A percentile compares a stretch with the other conserved stretches of the same genome.
Evolutionary conservation across 129 eudicot species (phyloP).

Genomic region (Helichrysum umbraculigerum): DNA sequence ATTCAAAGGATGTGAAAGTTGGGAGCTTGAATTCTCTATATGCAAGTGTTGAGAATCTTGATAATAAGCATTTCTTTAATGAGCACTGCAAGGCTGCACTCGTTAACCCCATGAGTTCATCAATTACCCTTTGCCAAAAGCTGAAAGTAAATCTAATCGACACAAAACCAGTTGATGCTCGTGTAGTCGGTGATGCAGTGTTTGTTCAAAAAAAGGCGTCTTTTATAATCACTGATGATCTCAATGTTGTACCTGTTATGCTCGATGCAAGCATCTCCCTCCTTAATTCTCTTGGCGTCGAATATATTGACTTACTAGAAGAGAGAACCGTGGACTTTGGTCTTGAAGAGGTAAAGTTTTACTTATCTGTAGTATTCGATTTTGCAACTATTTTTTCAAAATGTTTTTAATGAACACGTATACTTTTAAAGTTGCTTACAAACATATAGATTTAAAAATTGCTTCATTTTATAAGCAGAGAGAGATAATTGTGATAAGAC

Average conservation of each 20-base stretch:
- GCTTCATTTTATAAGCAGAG: too few relatives aligned
- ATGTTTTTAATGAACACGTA: too few relatives aligned
- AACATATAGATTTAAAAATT: too few relatives aligned
- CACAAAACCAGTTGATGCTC: neutral
- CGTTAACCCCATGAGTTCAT: slow-evolving; percentile 33
- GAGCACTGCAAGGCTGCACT: slow-evolving; percentile 25
- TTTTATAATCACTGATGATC: slow-evolving; percentile 36
- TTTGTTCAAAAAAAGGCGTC: slow-evolving; percentile 17
- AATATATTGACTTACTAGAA: slow-evolving; percentile 30
- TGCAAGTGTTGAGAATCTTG: slow-evolving; percentile 29
- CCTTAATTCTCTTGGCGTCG: slow-evolving; percentile 42
- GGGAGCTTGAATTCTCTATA: slow-evolving; percentile 44
- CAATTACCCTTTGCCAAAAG: slow-evolving; percentile 12
- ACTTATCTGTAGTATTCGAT: too few relatives aligned
- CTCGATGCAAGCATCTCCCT: slow-evolving; percentile 21
- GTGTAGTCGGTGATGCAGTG: slow-evolving; percentile 4
- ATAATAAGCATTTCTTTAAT: slow-evolving; percentile 24
- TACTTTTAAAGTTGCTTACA: too few relatives aligned
- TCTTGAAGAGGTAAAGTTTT: slow-evolving; percentile 29
- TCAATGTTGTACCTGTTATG: slow-evolving; percentile 30
- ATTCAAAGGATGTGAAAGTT: slow-evolving; percentile 16
- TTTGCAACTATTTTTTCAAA: too few relatives aligned
- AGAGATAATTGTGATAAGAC: too few relatives aligned
- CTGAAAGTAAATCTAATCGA: slow-evolving; percentile 30
- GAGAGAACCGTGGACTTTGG: slow-evolving; percentile 22